Conservation (phyloP, 1,284 basidiomycete species). For the Pseudozyma hubeiensis region DNA sequence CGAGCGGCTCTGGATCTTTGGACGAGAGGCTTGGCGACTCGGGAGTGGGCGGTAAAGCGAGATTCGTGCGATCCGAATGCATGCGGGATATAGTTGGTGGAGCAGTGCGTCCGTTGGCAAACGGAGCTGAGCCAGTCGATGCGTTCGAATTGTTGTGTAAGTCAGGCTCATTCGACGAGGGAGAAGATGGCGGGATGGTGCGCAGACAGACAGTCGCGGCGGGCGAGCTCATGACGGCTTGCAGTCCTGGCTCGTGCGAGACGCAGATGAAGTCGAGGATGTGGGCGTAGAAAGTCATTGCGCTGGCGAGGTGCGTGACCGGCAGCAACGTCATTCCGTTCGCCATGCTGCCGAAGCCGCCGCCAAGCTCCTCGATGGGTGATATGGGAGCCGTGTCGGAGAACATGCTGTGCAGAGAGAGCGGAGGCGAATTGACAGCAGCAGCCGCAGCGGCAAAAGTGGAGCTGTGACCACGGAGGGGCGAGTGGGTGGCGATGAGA, state of each 20-base stretch:
- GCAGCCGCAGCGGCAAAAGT: neutral
- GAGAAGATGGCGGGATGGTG: constrained; percentile 17
- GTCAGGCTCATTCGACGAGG: constrained; percentile 10
- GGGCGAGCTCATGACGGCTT: constrained; percentile 36
- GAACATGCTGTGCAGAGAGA: constrained; percentile 11
- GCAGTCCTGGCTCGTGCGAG: constrained; percentile 20
- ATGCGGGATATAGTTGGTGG: constrained; percentile 24
- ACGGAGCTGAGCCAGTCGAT: neutral
- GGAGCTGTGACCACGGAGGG: constrained; percentile 3
- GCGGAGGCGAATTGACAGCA: constrained; percentile 17
- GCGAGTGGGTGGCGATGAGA: constrained; percentile 18
- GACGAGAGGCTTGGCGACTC: constrained; percentile 19
- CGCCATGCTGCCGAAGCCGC: constrained; percentile 6
- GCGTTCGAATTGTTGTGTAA: neutral
- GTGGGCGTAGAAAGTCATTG: constrained; percentile 38
- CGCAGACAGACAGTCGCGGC: constrained; percentile 36
- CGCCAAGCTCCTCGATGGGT: constrained; percentile 29
- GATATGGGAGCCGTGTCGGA: constrained; percentile 7
- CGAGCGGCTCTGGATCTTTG: constrained; percentile 21
- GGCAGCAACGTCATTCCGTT: constrained; percentile 33
- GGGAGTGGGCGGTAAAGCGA: constrained; percentile 18
- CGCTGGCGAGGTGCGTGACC: constrained; percentile 23
- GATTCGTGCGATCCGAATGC: neutral
- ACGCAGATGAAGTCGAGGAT: constrained; percentile 35
- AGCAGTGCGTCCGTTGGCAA: constrained; percentile 4